Base-by-base conservation (phyloP, 1,139 yeast genomes). In the Cylindricascospora bacillispora region DNA sequence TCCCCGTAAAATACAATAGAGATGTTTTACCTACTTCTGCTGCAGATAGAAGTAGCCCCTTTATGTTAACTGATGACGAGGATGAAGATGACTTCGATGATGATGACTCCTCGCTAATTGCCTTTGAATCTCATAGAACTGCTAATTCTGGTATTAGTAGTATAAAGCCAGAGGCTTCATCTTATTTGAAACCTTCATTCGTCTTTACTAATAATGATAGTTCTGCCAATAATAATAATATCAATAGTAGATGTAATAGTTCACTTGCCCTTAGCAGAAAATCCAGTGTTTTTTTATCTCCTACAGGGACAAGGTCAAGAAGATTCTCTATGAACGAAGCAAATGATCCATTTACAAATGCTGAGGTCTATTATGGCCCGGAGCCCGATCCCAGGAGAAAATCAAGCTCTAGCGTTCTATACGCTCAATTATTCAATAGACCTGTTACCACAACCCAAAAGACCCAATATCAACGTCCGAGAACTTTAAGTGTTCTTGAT, bases 351-450 rank as follows among this genome's bases (percentile, higher is more conserved):
- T 75, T 63, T 41, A 77, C 77, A 12, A 57, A 60, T 11, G 70
- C 92, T 0, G 89, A 79, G 34, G 62, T 66, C 18, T 81, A 81
- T 49, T 80, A 80, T 50, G 82, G 85, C 3, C 73, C 78, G 2
- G 57, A 54, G 12, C 70, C 74, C 2, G 73, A 73, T 41, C 76
- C 78, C 2, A 41, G 14, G 22, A 28, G 20, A 24, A 23, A 21
- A 19, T 25, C 24, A 25, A 27, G 22, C 17, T 23, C 31, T 14
- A 37, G 28, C 13, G 16, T 15, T 21, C 22, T 5, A 28, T n/a
- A 24, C n/a, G n/a, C n/a, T n/a, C n/a, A n/a, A n/a, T n/a, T n/a
- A n/a, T n/a, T n/a, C n/a, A 18, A 18, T 18, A 10, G 9, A 7
- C 21, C 21, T 7, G 21, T 10, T 10, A 10, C 9, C 7, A 10